Evolutionary conservation across 306 rosid genomes (phyloP).

Genomic region (Geum urbanum): DNA sequence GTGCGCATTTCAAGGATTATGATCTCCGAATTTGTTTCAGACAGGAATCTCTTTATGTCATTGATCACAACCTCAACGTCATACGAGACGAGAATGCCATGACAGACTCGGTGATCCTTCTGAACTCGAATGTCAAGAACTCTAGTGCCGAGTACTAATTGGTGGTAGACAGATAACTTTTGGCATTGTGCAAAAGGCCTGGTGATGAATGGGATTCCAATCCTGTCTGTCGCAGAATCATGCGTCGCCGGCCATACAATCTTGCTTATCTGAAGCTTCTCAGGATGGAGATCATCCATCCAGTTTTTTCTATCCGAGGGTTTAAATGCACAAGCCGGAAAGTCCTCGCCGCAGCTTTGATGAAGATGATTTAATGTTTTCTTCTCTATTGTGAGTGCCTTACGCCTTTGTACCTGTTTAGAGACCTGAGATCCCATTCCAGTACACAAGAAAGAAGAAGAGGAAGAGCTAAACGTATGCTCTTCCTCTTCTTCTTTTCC

Average conservation of each 20-base stretch:
- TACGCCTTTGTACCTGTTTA: conserved; percentile 49
- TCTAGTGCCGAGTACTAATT: conserved; percentile 55
- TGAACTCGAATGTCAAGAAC: conserved; percentile 68
- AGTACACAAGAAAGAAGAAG: neutral
- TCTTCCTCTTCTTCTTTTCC: conserved; percentile 11
- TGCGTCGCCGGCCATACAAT: conserved; percentile 92
- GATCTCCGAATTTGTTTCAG: conserved; percentile 66
- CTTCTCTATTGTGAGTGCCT: conserved; percentile 42
- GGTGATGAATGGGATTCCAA: conserved; percentile 62
- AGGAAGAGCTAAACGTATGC: conserved; percentile 12
- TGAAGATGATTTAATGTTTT: conserved; percentile 42
- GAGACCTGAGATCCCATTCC: conserved; percentile 64
- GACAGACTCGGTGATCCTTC: conserved; percentile 58
- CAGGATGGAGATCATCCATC: conserved; percentile 55
- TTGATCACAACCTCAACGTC: conserved; percentile 52
- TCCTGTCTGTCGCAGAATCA: conserved; percentile 72
- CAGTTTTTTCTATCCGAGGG: conserved; percentile 70
- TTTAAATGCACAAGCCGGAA: conserved; percentile 55
- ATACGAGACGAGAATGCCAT: conserved; percentile 69
- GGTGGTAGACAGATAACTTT: conserved; percentile 56
- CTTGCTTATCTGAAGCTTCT: conserved; percentile 38
- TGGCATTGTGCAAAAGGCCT: conserved; percentile 96
- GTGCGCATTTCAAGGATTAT: conserved; percentile 74
- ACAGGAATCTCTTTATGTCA: conserved; percentile 51
- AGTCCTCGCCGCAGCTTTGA: conserved; percentile 34